Base-by-base conservation (phyloP, 306 rosid species). In the Coriaria nepalensis region DNA sequence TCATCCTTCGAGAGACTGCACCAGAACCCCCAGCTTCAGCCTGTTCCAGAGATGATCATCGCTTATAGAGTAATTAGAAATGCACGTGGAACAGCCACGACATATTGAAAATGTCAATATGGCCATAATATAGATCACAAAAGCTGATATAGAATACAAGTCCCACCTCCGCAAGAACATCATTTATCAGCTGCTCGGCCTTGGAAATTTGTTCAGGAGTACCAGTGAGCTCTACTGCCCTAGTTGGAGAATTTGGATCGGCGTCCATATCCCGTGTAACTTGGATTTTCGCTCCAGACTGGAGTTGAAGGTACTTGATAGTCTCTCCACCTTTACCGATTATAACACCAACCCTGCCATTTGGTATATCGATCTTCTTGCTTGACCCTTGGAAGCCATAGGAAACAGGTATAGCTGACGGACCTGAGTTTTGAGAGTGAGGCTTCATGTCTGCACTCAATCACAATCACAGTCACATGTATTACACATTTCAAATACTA, bases 271-370 rank as follows among this genome's bases (percentile, higher is more conserved):
- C 98, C 13, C 98, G 80, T 6, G 98, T 92, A 61, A 92, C 87
- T 45, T 92, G 98, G 55, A 92, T 92, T 74, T 85, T 85, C 3
- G 98, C 98, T 2, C 96, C 98, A 49, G 98, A 92, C 56, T 85
- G 96, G 53, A 71, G 51, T 62, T 92, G 98, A 39, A 92, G 96
- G 70, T 79, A 82, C 76, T 92, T 92, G 50, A 92, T 92, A 32
- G 98, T 92, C 65, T 92, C 98, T 13, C 98, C 98, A 4, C 79
- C 84, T 68, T 92, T 92, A 34, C 98, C 98, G 63, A 92, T 86
- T 51, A 92, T 86, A 5, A 92, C 96, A 51, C 98, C 98, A 9
- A 92, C 96, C 64, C 96, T 82, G 6, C 94, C 98, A 59, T 85
- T 92, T 1, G 98, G 98, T 48, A 86, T 66, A 0, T 82, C 96